Evolutionary conservation across 1,284 basidiomycete species (phyloP).

Genomic region (Tilletia indica): DNA sequence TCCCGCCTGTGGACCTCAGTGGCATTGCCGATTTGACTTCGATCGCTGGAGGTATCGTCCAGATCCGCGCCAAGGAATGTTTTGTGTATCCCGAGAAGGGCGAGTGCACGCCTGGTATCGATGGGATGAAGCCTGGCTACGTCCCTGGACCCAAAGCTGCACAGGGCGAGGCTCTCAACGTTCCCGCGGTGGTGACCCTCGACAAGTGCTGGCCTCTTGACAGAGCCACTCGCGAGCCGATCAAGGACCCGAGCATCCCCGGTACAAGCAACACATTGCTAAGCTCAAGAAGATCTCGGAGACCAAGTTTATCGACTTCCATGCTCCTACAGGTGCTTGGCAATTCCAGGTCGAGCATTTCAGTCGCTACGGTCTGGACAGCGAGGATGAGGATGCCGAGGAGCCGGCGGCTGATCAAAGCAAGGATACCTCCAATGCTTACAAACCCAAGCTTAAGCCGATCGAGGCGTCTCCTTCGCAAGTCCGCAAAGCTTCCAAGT

Average conservation of each 20-base stretch:
- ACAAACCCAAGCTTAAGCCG: constrained; percentile 19
- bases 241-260: constrained; percentile 78
- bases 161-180: constrained; percentile 83
- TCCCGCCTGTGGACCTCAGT: constrained; percentile 84
- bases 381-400: constrained; percentile 40
- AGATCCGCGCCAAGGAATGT: constrained; percentile 87
- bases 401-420: neutral
- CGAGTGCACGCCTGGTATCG: constrained; percentile 31
- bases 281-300: constrained; percentile 79
- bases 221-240: constrained; percentile 84
- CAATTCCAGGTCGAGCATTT: constrained; percentile 92
- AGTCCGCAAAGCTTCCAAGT: neutral
- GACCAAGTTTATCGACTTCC: constrained; percentile 80
- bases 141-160: constrained; percentile 59
- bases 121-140: constrained; percentile 48
- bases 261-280: constrained; percentile 71
- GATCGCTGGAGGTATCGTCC: constrained; percentile 80
- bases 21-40: constrained; percentile 75
- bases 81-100: constrained; percentile 82
- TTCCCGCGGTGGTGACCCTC: constrained; percentile 76
- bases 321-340: constrained; percentile 80
- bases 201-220: constrained; percentile 84
- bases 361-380: constrained; percentile 55
- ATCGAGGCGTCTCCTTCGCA: neutral
- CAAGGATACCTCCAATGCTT: neutral